Conservation (phyloP, 2,329 filamentous ascomycete species). For the Geosmithia flava region DNA sequence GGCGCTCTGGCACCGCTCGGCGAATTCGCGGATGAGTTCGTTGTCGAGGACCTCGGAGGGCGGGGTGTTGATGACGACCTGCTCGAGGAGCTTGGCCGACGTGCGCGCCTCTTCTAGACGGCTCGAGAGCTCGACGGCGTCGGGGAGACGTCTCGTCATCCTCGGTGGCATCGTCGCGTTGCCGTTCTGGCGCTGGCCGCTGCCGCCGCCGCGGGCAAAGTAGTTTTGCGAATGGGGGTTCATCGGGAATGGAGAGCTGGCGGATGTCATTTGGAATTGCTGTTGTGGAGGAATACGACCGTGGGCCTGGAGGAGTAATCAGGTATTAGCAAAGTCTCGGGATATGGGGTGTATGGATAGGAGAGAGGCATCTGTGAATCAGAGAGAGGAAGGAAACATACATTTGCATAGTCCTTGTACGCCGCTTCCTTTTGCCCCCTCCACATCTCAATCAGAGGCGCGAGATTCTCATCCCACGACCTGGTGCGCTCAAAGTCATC, state of each 20-base stretch:
- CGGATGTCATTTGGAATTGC: conserved; percentile 3
- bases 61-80: conserved; percentile 80
- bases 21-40: conserved; percentile 88
- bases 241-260: background rate
- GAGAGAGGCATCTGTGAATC: too few relatives aligned
- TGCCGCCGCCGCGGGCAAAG: conserved; percentile 30
- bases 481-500: conserved; percentile 65
- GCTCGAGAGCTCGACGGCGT: conserved; percentile 64
- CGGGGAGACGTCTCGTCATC: conserved; percentile 44
- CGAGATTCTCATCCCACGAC: conserved; percentile 60
- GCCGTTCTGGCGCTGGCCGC: background rate
- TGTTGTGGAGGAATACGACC: background rate
- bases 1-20: conserved; percentile 71
- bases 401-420: background rate
- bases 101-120: conserved; percentile 84
- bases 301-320: background rate
- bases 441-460: conserved; percentile 73
- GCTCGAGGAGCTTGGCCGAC: conserved; percentile 81
- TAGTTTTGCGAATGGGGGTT: conserved; percentile 40
- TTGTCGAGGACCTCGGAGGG: conserved; percentile 63
- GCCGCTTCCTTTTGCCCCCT: conserved; percentile 61
- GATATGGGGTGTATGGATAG: too few relatives aligned
- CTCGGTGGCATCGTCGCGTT: conserved; percentile 16
- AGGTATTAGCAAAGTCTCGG: background rate
- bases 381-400: background rate